Evolutionary conservation across 495 filamentous ascomycete genomes (phyloP).

Genomic region (Arthonia radiata): DNA sequence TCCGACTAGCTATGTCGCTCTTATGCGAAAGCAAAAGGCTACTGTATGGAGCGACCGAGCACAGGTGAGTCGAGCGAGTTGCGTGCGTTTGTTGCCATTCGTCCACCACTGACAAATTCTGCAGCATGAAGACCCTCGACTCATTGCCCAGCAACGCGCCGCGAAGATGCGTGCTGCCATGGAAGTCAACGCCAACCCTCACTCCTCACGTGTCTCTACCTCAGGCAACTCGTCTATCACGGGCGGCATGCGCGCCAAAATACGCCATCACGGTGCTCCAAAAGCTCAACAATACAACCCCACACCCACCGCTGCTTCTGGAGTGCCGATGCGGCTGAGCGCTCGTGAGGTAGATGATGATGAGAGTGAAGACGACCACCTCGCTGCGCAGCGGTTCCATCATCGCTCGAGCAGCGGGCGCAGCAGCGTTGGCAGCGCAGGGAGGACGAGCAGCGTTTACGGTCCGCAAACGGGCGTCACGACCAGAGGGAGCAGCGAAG

Average conservation of each 20-base stretch:
- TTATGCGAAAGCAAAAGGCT: conserved; percentile 86
- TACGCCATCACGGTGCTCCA: conserved; percentile 51
- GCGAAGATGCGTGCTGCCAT: conserved; percentile 65
- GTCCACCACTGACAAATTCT: too few species aligned
- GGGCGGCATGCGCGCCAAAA: conserved; percentile 36
- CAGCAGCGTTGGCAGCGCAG: conserved; percentile 46
- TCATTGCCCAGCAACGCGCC: conserved; percentile 51
- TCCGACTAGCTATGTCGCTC: conserved; percentile 64
- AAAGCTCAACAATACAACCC: conserved; percentile 47
- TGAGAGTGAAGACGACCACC: conserved; percentile 35
- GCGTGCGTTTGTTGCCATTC: too few species aligned
- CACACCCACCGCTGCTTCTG: conserved; percentile 40
- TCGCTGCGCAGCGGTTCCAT: conserved; percentile 49
- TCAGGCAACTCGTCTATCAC: conserved; percentile 9
- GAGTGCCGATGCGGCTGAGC: conserved; percentile 72
- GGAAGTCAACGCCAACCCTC: conserved; percentile 40
- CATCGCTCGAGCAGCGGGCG: conserved; percentile 6
- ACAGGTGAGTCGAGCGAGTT: not conserved
- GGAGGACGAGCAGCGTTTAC: conserved; percentile 26
- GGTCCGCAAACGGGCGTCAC: conserved; percentile 17
- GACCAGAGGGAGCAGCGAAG: conserved; percentile 11
- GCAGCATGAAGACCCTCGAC: conserved; percentile 76
- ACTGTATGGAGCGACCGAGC: conserved; percentile 97
- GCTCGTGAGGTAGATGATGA: conserved; percentile 85
- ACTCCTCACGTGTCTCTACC: conserved; percentile 7